Base-by-base conservation (phyloP, 257 asterid genomes). In the Solanum chiquidenum region DNA sequence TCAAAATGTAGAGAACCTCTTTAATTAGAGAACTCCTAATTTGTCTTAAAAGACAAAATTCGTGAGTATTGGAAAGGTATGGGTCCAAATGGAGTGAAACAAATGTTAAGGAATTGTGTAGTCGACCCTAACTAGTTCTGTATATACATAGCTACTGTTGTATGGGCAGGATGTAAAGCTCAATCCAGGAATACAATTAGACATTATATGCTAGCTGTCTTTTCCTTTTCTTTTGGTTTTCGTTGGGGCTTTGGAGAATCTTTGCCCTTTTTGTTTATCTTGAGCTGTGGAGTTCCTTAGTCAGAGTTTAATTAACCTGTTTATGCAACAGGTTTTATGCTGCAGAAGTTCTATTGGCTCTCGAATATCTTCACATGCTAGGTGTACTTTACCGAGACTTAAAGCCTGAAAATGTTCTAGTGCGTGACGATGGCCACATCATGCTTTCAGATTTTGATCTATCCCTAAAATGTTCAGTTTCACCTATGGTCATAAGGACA, bases 371-470 rank as follows among this genome's bases (percentile, higher is more conserved):
- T 42, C 90, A 90, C 84, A 90, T 90, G 92, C 88, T 90, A 76
- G 92, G 92, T 60, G 87, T 90, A 80, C 89, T 90, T 74, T 90
- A 90, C 86, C 52, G 92, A 85, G 92, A 90, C 87, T 71, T 90
- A 55, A 90, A 90, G 73, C 92, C 92, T 27, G 92, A 90, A 88
- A 90, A 90, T 20, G 86, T 90, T 86, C 87, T 90, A 69, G 92
- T 88, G 27, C 90, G 92, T 16, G 92, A 90, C 10, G 92, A 90
- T 83, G 92, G 92, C 35, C 92, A 90, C 75, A 90, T 88, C 85
- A 90, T 90, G 92, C 92, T 90, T 38, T 90, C 92, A 2, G 92
- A 90, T 62, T 90, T 90, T 76, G 92, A 90, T 77, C 92, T 88
- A 62, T 88, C 90, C 88, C 86, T 90, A 34, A 88, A 87, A 88